phyloP scores from a whole-genome alignment of 2,329 filamentous ascomycete genomes.

The Aspergillus proliferans region DNA sequence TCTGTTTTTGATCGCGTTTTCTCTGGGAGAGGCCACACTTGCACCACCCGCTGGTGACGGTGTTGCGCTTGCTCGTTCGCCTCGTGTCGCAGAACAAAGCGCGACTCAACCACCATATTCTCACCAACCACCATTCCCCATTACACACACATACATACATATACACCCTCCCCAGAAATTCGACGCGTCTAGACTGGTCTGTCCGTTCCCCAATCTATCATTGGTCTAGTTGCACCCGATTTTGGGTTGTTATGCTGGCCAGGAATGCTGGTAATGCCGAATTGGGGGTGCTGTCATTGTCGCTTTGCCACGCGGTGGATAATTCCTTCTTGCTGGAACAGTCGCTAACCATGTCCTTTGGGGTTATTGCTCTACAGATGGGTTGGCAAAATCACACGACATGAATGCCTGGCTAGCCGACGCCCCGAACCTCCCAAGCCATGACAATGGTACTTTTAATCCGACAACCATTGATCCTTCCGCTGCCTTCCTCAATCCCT shows the following conservation, averaged over 20 bases:
- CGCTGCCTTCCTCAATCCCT: slow-evolving; percentile 43
- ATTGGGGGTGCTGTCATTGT: neutral
- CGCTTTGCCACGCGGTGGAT: neutral
- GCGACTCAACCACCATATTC: slow-evolving; percentile 11
- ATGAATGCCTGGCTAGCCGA: slow-evolving; percentile 49
- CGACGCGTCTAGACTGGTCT: slow-evolving; percentile 21
- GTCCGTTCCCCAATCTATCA: slow-evolving; percentile 1
- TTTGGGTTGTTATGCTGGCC: neutral
- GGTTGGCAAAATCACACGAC: slow-evolving; percentile 41
- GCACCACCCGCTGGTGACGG: slow-evolving; percentile 8
- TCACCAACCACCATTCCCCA: neutral
- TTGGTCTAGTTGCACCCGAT: neutral
- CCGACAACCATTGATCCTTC: slow-evolving; percentile 42
- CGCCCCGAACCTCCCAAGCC: slow-evolving; percentile 42
- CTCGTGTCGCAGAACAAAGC: slow-evolving; percentile 19
- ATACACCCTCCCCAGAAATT: slow-evolving; percentile 1
- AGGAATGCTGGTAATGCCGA: neutral
- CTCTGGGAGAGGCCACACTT: slow-evolving; percentile 1
- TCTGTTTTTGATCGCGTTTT: slow-evolving; percentile 6
- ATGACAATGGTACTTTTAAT: slow-evolving; percentile 45
- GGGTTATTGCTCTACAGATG: slow-evolving; percentile 31
- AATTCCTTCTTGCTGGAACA: neutral
- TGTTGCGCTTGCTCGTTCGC: slow-evolving; percentile 12
- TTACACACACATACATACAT: slow-evolving; percentile 1
- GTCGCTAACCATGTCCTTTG: neutral